Conservation (phyloP, 441 rosid species). For the Erysimum cheiri region DNA sequence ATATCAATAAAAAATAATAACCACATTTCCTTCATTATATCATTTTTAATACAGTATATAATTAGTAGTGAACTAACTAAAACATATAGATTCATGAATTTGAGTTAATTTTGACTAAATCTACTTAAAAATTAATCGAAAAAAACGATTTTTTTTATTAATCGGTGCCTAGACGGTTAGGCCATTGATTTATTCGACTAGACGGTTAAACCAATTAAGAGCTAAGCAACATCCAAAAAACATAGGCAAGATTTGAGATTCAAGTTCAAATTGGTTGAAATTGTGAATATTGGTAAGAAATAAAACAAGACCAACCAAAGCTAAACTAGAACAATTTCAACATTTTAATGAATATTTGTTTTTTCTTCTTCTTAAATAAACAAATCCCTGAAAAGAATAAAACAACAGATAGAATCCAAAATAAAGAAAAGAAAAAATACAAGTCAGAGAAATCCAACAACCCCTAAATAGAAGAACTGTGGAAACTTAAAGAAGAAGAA, state of each 20-base stretch:
- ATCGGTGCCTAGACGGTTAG: too few relatives aligned
- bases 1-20: neutral
- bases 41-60: neutral
- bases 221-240: too few relatives aligned
- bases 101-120: too few relatives aligned
- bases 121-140: too few relatives aligned
- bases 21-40: neutral
- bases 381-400: slow-evolving; percentile 27
- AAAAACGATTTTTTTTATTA: too few relatives aligned
- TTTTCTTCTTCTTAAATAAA: slow-evolving; percentile 27
- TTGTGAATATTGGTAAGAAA: neutral
- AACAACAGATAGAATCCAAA: slow-evolving; percentile 39
- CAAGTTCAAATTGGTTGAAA: neutral
- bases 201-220: too few relatives aligned
- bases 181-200: too few relatives aligned
- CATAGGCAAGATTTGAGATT: too few relatives aligned
- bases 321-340: slow-evolving; percentile 17
- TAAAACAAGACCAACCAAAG: neutral
- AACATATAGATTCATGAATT: too few relatives aligned
- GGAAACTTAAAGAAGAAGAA: slow-evolving; percentile 38
- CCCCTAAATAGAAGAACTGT: slow-evolving; percentile 38
- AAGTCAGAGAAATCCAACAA: slow-evolving; percentile 43
- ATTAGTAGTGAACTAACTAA: too few relatives aligned
- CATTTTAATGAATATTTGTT: slow-evolving; percentile 26
- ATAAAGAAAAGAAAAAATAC: neutral